These are phyloP conservation scores for Hydnomerulius pinastri DNA, from an alignment of 768 basidiomycete genomes.

Conservation along the genomic window DNA sequence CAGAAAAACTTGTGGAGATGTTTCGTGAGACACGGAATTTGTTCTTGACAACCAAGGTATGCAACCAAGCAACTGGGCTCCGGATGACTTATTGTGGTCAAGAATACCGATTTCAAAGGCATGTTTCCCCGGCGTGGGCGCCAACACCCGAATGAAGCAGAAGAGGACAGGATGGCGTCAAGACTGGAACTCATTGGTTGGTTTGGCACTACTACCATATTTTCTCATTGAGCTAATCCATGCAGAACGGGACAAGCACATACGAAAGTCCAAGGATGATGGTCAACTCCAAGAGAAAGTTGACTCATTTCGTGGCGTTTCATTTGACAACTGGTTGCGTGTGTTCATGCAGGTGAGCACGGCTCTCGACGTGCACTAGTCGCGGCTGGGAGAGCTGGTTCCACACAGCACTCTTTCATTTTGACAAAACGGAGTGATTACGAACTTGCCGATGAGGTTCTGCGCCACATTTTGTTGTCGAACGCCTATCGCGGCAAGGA, in stretches of 20 bases:
- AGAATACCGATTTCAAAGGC: slow-evolving; percentile 62
- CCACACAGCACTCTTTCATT: slow-evolving; percentile 69
- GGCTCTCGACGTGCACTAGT: not conserved
- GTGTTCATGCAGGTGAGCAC: slow-evolving; percentile 77
- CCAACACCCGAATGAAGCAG: slow-evolving; percentile 50
- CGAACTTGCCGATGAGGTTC: slow-evolving; percentile 69
- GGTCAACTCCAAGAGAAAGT: slow-evolving; percentile 45
- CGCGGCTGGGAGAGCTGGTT: slow-evolving; percentile 7
- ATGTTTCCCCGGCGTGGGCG: slow-evolving; percentile 60
- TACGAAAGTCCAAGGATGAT: slow-evolving; percentile 49
- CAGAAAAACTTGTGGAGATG: slow-evolving; percentile 83
- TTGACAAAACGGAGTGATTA: slow-evolving; percentile 64
- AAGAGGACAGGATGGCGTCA: slow-evolving; percentile 73
- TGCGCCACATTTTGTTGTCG: slow-evolving; percentile 74
- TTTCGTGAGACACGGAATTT: slow-evolving; percentile 86
- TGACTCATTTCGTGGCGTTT: slow-evolving; percentile 76
- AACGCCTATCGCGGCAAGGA: slow-evolving; percentile 67
- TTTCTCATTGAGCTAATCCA: not conserved
- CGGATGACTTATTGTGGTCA: slow-evolving; percentile 6
- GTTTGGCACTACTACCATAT: slow-evolving; percentile 15
- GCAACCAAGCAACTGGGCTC: slow-evolving; percentile 31
- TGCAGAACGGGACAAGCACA: slow-evolving; percentile 58
- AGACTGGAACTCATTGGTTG: slow-evolving; percentile 74
- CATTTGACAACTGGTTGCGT: slow-evolving; percentile 82
- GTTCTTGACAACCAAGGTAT: slow-evolving; percentile 77